Evolutionary conservation across 257 asterid species (phyloP).

Genomic region (Solanum corneliomulleri): DNA sequence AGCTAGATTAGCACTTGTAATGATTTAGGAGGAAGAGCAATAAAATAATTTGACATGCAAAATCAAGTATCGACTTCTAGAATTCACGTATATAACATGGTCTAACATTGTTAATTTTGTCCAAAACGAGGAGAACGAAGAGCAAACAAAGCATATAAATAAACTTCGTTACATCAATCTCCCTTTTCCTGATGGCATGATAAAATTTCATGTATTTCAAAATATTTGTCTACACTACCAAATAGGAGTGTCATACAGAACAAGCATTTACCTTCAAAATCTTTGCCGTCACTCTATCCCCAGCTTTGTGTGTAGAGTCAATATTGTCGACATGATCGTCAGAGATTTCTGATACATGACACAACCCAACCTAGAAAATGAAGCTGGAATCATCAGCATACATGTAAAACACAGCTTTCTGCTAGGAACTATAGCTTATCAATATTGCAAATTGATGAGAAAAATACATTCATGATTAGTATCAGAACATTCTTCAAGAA

Average conservation of each 20-base stretch:
- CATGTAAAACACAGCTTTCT: not conserved
- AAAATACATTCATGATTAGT: not conserved
- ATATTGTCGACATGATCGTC: constrained; percentile 52
- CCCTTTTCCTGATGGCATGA: not conserved
- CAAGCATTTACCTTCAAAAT: constrained; percentile 64
- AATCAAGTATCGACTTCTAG: not conserved
- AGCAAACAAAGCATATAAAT: not conserved
- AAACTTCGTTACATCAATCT: not conserved
- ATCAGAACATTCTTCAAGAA: not conserved
- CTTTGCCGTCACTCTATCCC: constrained; percentile 66
- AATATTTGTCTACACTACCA: not conserved
- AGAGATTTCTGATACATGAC: constrained; percentile 91
- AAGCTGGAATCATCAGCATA: constrained; percentile 8
- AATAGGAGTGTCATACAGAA: not conserved
- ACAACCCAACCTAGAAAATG: constrained; percentile 72
- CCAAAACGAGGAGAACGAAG: not conserved
- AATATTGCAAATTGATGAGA: not conserved
- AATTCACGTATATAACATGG: not conserved
- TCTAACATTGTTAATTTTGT: not conserved
- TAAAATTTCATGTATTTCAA: not conserved
- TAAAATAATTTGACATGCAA: not conserved
- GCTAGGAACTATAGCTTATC: not conserved
- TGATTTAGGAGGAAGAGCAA: not conserved
- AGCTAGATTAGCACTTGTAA: not conserved
- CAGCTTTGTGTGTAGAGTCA: constrained; percentile 46